Evolutionary conservation across 331 rosid species (phyloP).

Genomic region (Erythrophleum ivorense): DNA sequence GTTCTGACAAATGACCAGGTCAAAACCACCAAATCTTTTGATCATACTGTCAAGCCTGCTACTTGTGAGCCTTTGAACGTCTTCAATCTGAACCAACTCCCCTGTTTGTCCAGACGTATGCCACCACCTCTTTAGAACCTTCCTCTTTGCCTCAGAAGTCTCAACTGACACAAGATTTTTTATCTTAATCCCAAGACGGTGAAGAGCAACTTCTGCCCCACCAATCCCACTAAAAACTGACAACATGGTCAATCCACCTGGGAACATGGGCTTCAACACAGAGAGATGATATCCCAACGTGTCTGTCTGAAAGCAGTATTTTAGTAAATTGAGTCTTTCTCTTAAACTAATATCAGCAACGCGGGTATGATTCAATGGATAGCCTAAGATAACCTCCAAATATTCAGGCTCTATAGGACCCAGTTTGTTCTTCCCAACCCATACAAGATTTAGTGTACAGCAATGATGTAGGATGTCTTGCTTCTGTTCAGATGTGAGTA

Average conservation of each 20-base stretch:
- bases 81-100: slow-evolving; percentile 75
- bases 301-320: slow-evolving; percentile 82
- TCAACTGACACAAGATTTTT: slow-evolving; percentile 80
- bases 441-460: slow-evolving; percentile 67
- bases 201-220: slow-evolving; percentile 81
- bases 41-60: slow-evolving; percentile 59
- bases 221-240: slow-evolving; percentile 88
- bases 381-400: slow-evolving; percentile 78
- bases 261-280: slow-evolving; percentile 70
- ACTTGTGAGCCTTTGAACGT: slow-evolving; percentile 67
- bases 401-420: slow-evolving; percentile 69
- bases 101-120: slow-evolving; percentile 67
- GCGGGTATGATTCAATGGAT: slow-evolving; percentile 74
- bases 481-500: slow-evolving; percentile 65
- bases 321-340: slow-evolving; percentile 70
- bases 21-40: slow-evolving; percentile 65
- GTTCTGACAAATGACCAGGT: slow-evolving; percentile 75
- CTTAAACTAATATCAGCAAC: slow-evolving; percentile 46
- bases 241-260: slow-evolving; percentile 67
- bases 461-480: slow-evolving; percentile 72
- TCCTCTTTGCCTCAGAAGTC: slow-evolving; percentile 65
- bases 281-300: slow-evolving; percentile 80
- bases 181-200: slow-evolving; percentile 74
- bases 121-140: slow-evolving; percentile 86
- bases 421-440: slow-evolving; percentile 70